Evolutionary conservation across 345 rosid species (phyloP).

Genomic region (Abelmoschus esculentus): DNA sequence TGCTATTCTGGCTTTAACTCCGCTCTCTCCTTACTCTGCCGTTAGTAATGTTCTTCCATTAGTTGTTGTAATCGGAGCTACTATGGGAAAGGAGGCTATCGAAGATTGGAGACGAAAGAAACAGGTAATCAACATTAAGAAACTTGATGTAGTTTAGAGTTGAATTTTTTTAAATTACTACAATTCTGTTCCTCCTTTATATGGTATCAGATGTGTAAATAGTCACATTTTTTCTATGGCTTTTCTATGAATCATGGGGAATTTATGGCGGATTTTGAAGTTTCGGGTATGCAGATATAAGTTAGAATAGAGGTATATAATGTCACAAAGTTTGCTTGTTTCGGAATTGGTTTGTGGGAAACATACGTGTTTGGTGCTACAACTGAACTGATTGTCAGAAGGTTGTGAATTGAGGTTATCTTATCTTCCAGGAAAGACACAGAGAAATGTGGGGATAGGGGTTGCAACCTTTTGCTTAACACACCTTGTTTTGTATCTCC

Average conservation of each 20-base stretch:
- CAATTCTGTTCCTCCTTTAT: not conserved
- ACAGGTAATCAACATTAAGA: slow-evolving; percentile 44
- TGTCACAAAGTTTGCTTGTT: not conserved
- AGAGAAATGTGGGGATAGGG: not conserved
- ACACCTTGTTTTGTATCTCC: too few species aligned
- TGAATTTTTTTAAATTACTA: not conserved
- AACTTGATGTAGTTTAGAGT: not conserved
- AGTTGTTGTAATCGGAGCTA: slow-evolving; percentile 61
- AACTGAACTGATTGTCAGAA: not conserved
- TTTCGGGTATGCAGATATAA: not conserved
- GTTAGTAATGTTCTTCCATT: slow-evolving; percentile 83
- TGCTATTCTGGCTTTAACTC: slow-evolving; percentile 67
- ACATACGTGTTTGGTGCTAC: not conserved
- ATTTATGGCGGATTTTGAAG: not conserved
- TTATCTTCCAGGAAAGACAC: not conserved
- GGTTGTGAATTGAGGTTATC: not conserved
- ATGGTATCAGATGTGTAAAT: not conserved
- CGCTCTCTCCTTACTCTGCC: slow-evolving; percentile 72
- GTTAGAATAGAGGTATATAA: not conserved
- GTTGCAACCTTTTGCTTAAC: too few species aligned
- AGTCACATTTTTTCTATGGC: not conserved
- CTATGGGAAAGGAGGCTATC: slow-evolving; percentile 80
- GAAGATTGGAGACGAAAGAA: slow-evolving; percentile 82
- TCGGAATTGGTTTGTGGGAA: not conserved
- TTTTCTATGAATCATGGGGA: not conserved